phyloP scores from a whole-genome alignment of 2,329 filamentous ascomycete species.

The Exophiala oligosperma region DNA sequence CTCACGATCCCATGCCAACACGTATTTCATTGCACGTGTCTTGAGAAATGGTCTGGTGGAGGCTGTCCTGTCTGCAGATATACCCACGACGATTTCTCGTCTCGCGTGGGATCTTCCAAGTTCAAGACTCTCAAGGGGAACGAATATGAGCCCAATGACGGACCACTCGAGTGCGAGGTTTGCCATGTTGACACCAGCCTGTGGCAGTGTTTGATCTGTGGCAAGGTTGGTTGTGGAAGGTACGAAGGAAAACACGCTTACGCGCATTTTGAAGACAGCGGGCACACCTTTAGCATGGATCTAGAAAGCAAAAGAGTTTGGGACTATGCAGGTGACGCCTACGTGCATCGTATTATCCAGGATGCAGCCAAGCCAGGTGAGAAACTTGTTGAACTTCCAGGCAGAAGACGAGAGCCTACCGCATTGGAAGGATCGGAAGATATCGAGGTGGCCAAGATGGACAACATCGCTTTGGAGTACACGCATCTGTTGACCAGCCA shows the following conservation, averaged over 20 bases:
- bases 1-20: slow-evolving; percentile 97
- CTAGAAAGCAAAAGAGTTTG: slow-evolving; percentile 92
- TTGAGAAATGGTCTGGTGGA: slow-evolving; percentile 92
- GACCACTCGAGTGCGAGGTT: slow-evolving; percentile 64
- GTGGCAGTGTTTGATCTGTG: slow-evolving; percentile 95
- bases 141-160: slow-evolving; percentile 57
- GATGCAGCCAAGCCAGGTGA: slow-evolving; percentile 68
- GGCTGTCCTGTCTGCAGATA: slow-evolving; percentile 95
- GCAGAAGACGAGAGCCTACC: slow-evolving; percentile 55
- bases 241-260: slow-evolving; percentile 95
- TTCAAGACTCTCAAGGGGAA: slow-evolving; percentile 26
- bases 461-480: slow-evolving; percentile 88
- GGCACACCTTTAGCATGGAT: slow-evolving; percentile 90
- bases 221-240: slow-evolving; percentile 86
- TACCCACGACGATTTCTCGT: slow-evolving; percentile 63
- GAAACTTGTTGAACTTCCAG: slow-evolving; percentile 78
- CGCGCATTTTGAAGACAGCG: slow-evolving; percentile 85
- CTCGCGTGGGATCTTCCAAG: slow-evolving; percentile 27
- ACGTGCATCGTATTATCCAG: slow-evolving; percentile 92
- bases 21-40: slow-evolving; percentile 93
- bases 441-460: slow-evolving; percentile 56
- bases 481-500: slow-evolving; percentile 91
- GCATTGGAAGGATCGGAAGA: slow-evolving; percentile 29
- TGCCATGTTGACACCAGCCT: slow-evolving; percentile 81
- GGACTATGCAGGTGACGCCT: slow-evolving; percentile 95